phyloP scores from a whole-genome alignment of 495 filamentous ascomycete species.

The Hypoxylon fuscum region DNA sequence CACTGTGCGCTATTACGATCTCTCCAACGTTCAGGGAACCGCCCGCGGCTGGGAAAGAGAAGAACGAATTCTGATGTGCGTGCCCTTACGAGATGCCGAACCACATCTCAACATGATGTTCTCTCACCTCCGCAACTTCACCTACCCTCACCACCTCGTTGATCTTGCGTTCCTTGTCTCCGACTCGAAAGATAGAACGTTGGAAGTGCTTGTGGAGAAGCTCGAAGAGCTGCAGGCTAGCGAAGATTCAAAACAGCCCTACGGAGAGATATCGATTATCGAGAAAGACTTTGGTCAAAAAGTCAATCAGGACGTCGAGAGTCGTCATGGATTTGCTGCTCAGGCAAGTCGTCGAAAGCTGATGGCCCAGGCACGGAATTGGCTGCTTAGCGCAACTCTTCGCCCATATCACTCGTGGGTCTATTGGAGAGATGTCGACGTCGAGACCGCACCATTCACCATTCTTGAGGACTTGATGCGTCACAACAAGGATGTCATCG shows the following conservation, averaged over 20 bases:
- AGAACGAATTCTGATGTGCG: constrained; percentile 94
- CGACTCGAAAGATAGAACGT: constrained; percentile 92
- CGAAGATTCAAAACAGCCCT: constrained; percentile 78
- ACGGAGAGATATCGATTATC: constrained; percentile 96
- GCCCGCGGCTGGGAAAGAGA: constrained; percentile 92
- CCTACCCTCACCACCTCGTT: constrained; percentile 95
- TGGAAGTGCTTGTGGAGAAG: constrained; percentile 75
- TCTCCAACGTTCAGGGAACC: constrained; percentile 87
- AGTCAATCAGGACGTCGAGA: constrained; percentile 97
- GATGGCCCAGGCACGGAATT: constrained; percentile 98
- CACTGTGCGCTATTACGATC: constrained; percentile 96
- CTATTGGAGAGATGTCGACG: constrained; percentile 99
- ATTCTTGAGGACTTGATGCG: constrained; percentile 98
- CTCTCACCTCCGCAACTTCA: constrained; percentile 92
- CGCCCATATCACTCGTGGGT: constrained; percentile 98
- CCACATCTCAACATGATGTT: constrained; percentile 98
- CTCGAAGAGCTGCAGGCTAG: constrained; percentile 84
- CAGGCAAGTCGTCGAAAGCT: constrained; percentile 92
- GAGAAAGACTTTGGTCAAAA: constrained; percentile 99
- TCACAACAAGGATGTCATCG: constrained; percentile 98
- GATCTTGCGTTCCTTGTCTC: constrained; percentile 97
- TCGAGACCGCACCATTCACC: constrained; percentile 94
- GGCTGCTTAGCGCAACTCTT: constrained; percentile 92
- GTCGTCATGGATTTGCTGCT: constrained; percentile 95
- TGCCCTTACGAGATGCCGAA: constrained; percentile 92